Conservation (phyloP, 345 rosid genomes). For the Brassica incana region DNA sequence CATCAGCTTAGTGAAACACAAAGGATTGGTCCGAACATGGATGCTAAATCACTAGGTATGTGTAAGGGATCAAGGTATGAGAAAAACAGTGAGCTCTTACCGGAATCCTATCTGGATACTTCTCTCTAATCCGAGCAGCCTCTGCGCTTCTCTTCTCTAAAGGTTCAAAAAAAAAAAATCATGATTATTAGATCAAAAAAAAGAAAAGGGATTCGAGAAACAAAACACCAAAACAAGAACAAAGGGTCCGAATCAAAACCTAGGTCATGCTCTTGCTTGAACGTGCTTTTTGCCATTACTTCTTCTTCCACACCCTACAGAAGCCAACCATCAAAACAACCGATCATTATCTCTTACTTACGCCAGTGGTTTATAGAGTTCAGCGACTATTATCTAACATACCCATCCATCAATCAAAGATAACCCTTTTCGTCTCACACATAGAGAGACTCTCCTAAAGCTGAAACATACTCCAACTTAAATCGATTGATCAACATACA, state of each 20-base stretch:
- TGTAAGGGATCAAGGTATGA: not conserved
- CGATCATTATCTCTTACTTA: not conserved
- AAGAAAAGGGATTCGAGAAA: not conserved
- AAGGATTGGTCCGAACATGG: not conserved
- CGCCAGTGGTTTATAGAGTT: not conserved
- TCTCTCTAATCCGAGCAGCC: constrained; percentile 95
- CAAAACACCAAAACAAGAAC: not conserved
- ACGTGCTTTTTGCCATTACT: constrained; percentile 76
- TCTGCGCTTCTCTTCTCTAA: constrained; percentile 90
- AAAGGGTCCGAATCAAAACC: constrained; percentile 44
- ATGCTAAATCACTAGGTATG: not conserved
- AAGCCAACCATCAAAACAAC: not conserved
- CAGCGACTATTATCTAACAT: not conserved
- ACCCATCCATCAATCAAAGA: not conserved
- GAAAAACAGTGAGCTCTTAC: constrained; percentile 48
- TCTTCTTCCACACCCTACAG: constrained; percentile 21
- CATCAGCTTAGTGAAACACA: not conserved
- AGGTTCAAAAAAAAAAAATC: constrained; percentile 1
- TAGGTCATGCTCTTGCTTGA: constrained; percentile 94
- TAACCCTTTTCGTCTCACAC: no score
- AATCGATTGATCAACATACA: constrained; percentile 12
- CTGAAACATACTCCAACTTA: not conserved
- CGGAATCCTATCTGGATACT: constrained; percentile 92
- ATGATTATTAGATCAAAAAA: constrained; percentile 9
- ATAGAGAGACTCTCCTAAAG: constrained; percentile 4